Base-by-base conservation (phyloP, 23 red algal genomes). In the Gracilariopsis chorda region DNA sequence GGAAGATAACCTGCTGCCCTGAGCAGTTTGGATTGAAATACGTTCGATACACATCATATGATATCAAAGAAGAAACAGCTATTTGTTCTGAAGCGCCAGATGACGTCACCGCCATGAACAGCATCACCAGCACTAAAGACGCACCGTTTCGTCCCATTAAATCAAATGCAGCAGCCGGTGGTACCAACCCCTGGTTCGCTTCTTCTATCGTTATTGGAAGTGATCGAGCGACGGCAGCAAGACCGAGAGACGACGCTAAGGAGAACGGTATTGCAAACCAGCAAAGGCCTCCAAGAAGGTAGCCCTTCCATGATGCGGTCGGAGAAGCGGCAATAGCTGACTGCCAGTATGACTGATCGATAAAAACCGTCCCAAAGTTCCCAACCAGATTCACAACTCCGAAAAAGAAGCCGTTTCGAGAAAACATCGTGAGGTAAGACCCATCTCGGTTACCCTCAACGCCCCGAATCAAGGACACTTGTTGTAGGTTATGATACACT, bases 221-320 rank as follows among this genome's bases (percentile, higher is more conserved):
- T 12, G 89, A 90, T 25, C 48, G 77, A 14, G 94, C 94, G 0
- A 93, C 84, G 27, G 78, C 81, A 1, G 89, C 84, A 0, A 96
- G 84, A 24, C 94, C 94, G 17, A 86, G 88, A 5, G 94, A 82
- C 2, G 94, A 88, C 4, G 94, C 89, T 52, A 96, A 57, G n/a
- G 84, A 77, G 84, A 91, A 96, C 28, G 94, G 94, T 41, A 92
- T 96, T 11, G 94, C 82, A 93, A 96, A 92, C 94, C 94, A 96
- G 46, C 87, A 92, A 20, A 96, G 78, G 27, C 87, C 94, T 6
- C 88, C 94, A 9, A 96, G 82, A 29, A 96, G 48, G 48, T 88
- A 93, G 19, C 94, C 94, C 70, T 78, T 92, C 87, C 88, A 96
- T 21, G 89, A 88, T 11, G 89, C 79, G 35, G 89, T 59, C 25